Conservation (phyloP, 2,329 filamentous ascomycete genomes). For the Beauveria scarabaeidicola region DNA sequence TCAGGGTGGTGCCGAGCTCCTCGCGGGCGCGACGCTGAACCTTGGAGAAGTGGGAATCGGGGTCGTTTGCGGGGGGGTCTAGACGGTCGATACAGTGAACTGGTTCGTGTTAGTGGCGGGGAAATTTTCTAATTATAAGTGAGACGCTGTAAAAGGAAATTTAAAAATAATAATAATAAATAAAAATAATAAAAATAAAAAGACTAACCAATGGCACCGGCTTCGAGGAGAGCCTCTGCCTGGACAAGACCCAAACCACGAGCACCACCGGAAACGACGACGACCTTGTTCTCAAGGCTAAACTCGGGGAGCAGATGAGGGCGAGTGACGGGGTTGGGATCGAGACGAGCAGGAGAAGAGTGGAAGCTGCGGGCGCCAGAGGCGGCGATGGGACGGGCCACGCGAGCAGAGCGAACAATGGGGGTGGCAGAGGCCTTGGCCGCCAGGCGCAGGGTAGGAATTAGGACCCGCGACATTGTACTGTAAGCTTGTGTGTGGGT, state of each 20-base stretch:
- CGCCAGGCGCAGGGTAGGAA: conserved; percentile 16
- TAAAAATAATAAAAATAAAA: not conserved
- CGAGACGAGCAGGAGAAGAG: conserved; percentile 14
- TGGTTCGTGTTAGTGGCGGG: conserved; percentile 17
- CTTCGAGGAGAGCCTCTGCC: conserved; percentile 69
- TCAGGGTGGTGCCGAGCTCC: conserved; percentile 58
- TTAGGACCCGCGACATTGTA: conserved; percentile 20
- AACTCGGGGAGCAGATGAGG: conserved; percentile 57
- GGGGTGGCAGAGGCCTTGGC: conserved; percentile 8
- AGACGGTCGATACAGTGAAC: conserved; percentile 61
- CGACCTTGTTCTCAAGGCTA: conserved; percentile 62
- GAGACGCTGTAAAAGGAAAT: not conserved
- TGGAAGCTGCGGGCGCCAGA: conserved; percentile 17
- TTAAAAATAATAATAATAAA: not conserved
- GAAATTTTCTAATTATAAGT: no score
- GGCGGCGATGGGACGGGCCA: conserved; percentile 9
- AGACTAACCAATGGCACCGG: conserved; percentile 55
- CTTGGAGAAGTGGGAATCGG: conserved; percentile 50
- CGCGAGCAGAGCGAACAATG: not conserved
- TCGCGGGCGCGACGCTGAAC: conserved; percentile 55
- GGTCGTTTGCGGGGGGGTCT: conserved; percentile 36
- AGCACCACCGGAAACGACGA: conserved; percentile 68
- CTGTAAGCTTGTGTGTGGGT: not conserved
- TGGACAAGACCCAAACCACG: conserved; percentile 72
- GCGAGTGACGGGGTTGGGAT: conserved; percentile 15